These are phyloP conservation scores for Berberis thunbergii DNA, from an alignment of 164 flowering plant genomes.

Conservation along the genomic window DNA sequence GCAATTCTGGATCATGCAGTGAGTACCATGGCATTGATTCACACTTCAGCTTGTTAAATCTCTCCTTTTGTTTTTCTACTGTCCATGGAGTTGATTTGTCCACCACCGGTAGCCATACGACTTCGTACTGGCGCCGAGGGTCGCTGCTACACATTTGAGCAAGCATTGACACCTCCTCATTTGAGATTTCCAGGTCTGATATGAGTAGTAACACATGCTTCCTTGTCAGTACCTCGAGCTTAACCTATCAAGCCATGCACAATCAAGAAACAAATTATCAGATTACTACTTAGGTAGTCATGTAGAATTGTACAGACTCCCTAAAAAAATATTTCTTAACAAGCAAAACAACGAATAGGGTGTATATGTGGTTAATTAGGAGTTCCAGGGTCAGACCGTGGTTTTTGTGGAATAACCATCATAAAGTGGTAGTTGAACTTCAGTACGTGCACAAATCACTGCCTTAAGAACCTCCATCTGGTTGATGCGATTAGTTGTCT, in stretches of 20 bases:
- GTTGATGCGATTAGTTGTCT: conserved; percentile 41
- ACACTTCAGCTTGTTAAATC: conserved; percentile 16
- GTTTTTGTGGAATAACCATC: conserved; percentile 41
- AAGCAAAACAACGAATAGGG: neutral
- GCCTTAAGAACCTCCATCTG: conserved; percentile 54
- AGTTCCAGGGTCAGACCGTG: neutral
- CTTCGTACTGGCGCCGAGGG: conserved; percentile 49
- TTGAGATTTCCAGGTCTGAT: conserved; percentile 57
- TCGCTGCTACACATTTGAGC: conserved; percentile 37
- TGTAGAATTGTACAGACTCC: too few species aligned
- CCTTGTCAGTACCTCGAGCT: conserved; percentile 48
- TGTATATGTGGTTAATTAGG: neutral
- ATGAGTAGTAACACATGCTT: conserved; percentile 66
- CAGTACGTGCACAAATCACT: conserved; percentile 31
- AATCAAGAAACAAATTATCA: neutral
- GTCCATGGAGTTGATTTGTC: conserved; percentile 38
- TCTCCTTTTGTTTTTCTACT: conserved; percentile 23
- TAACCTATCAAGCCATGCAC: conserved; percentile 29
- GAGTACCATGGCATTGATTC: conserved; percentile 52
- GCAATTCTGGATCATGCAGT: conserved; percentile 30
- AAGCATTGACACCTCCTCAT: conserved; percentile 50
- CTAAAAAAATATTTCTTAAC: neutral
- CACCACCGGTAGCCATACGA: conserved; percentile 77
- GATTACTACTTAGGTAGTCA: neutral
- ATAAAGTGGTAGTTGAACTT: conserved; percentile 41